Conservation (phyloP, 495 filamentous ascomycete species). For the Talaromyces thailandensis region DNA sequence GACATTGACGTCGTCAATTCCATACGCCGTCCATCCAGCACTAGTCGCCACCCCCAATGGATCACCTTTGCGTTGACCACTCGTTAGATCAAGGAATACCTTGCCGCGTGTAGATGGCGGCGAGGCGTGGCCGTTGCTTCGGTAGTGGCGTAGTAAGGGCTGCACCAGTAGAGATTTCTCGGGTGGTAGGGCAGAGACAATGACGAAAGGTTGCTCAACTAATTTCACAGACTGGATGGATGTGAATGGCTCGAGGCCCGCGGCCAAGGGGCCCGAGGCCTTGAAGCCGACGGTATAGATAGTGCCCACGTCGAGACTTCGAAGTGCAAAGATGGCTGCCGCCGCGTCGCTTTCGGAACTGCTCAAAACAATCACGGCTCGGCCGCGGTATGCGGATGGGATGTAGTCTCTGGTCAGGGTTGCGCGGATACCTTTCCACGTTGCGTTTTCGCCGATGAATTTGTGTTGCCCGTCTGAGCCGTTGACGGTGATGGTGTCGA, state of each 20-base stretch:
- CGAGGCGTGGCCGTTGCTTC: constrained; percentile 30
- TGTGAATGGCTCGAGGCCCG: constrained; percentile 66
- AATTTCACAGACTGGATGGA: constrained; percentile 69
- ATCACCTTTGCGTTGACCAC: constrained; percentile 56
- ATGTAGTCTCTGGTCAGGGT: constrained; percentile 74
- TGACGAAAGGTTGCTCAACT: constrained; percentile 67
- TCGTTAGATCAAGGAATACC: constrained; percentile 73
- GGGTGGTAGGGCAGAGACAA: constrained; percentile 66
- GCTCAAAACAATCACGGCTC: constrained; percentile 66
- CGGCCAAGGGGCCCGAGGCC: constrained; percentile 51
- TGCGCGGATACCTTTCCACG: constrained; percentile 75
- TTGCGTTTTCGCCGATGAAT: constrained; percentile 68
- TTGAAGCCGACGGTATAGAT: constrained; percentile 81
- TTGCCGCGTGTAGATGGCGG: constrained; percentile 50
- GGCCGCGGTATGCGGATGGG: constrained; percentile 66
- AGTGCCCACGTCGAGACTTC: constrained; percentile 62
- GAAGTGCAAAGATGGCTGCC: constrained; percentile 65
- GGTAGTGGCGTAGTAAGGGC: constrained; percentile 62
- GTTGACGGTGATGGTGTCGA: constrained; percentile 69
- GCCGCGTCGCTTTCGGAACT: constrained; percentile 61
- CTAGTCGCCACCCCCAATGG: constrained; percentile 58
- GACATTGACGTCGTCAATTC: constrained; percentile 66
- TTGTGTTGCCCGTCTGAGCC: constrained; percentile 26
- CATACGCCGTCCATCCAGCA: constrained; percentile 71
- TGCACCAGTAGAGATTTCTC: constrained; percentile 75